Conservation (phyloP, 768 basidiomycete genomes). For the Ramaria rubella region DNA sequence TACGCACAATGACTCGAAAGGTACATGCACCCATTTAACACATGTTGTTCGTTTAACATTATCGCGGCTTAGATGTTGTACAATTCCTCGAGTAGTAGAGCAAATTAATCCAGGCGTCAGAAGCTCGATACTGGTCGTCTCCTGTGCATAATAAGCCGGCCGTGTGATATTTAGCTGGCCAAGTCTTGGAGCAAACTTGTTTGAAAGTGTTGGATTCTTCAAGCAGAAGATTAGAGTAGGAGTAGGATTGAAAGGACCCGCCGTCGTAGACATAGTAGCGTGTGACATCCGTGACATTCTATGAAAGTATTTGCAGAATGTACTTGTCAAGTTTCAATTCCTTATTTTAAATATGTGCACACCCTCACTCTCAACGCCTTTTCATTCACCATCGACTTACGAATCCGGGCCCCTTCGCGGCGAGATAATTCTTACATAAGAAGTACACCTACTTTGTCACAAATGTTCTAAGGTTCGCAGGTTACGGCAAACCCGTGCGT, state of each 20-base stretch:
- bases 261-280: conserved; percentile 1
- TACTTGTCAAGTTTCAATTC: too few relatives aligned
- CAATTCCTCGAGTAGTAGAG: conserved; percentile 62
- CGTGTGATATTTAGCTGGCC: conserved; percentile 1
- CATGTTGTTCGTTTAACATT: conserved; percentile 40
- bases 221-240: background rate
- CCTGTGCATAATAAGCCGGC: background rate
- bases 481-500: too few relatives aligned
- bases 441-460: too few relatives aligned
- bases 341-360: too few relatives aligned
- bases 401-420: too few relatives aligned
- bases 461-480: too few relatives aligned
- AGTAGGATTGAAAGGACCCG: background rate
- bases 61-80: conserved; percentile 69
- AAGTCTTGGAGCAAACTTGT: background rate
- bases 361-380: too few relatives aligned
- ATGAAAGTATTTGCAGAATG: too few relatives aligned
- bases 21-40: conserved; percentile 59
- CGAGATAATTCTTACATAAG: too few relatives aligned
- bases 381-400: too few relatives aligned
- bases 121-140: conserved; percentile 29
- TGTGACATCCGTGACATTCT: background rate
- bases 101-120: conserved; percentile 58
- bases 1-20: conserved; percentile 74
- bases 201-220: background rate